These are phyloP conservation scores for Hordeum vulgare DNA, from an alignment of 176 grass and related monocot species.

Conservation along the genomic window DNA sequence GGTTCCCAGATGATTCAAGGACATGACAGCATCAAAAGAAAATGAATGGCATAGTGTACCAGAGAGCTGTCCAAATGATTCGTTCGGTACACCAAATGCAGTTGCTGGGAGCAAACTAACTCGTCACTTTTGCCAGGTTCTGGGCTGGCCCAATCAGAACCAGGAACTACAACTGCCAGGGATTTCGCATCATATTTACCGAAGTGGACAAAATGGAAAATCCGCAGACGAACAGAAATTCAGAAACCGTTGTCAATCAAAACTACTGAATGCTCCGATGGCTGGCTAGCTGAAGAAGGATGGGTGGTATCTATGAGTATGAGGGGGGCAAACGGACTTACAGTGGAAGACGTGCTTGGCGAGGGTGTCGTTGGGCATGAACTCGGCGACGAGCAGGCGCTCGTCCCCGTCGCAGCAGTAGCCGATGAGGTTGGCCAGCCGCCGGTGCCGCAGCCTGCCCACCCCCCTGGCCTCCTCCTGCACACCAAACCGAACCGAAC, in stretches of 20 bases:
- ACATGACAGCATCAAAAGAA: conserved; percentile 3
- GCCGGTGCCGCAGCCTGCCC: conserved; percentile 69
- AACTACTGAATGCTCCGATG: not conserved
- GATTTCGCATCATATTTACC: not conserved
- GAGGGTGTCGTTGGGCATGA: conserved; percentile 98
- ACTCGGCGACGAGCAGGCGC: conserved; percentile 93
- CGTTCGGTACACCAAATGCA: conserved; percentile 42
- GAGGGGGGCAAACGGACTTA: conserved; percentile 1
- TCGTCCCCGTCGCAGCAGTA: conserved; percentile 98
- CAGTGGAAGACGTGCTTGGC: conserved; percentile 99
- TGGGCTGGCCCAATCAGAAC: not conserved
- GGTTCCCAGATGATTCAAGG: not conserved
- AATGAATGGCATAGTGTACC: not conserved
- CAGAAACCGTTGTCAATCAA: too few relatives aligned
- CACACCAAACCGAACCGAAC: not conserved
- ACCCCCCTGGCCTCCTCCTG: conserved; percentile 93
- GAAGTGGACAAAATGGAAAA: not conserved
- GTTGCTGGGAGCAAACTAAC: conserved; percentile 4
- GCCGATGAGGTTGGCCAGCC: conserved; percentile 91
- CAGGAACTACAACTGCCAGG: not conserved
- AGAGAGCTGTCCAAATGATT: conserved; percentile 26
- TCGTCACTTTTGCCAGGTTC: not conserved
- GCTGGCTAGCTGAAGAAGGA: not conserved
- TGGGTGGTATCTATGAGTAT: not conserved
- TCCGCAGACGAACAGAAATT: not conserved